Evolutionary conservation across 2,329 filamentous ascomycete genomes (phyloP).

Genomic region (Camillea tinctor): DNA sequence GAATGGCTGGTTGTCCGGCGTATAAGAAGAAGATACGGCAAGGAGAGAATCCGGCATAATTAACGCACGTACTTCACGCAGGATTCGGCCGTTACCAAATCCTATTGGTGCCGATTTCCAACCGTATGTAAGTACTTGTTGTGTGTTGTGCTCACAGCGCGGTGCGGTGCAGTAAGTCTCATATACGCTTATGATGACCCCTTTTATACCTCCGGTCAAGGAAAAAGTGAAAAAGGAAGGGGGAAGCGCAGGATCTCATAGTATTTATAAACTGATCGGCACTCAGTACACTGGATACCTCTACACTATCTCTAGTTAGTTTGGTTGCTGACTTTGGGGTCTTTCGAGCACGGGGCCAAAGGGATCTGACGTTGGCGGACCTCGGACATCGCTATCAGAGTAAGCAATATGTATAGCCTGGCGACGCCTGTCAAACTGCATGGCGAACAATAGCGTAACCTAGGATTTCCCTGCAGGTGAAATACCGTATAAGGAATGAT

Average conservation of each 20-base stretch:
- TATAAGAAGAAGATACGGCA: not conserved
- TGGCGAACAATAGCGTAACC: not conserved
- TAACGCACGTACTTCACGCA: not conserved
- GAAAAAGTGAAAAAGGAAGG: not conserved
- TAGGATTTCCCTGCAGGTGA: not conserved
- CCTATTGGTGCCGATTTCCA: not conserved
- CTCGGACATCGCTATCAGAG: not conserved
- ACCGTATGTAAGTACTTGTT: not conserved
- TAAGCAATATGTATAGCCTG: not conserved
- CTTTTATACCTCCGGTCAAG: not conserved
- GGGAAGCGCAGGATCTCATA: not conserved
- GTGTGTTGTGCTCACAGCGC: too few relatives aligned
- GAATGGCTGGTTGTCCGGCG: too few relatives aligned
- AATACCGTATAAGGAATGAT: not conserved
- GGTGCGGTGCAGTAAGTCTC: too few relatives aligned
- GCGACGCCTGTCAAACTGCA: not conserved
- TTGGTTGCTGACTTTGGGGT: not conserved
- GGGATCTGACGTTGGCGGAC: not conserved
- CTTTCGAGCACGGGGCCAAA: not conserved
- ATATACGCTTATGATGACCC: too few relatives aligned
- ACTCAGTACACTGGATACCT: not conserved
- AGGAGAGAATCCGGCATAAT: not conserved
- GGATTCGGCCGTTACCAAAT: not conserved
- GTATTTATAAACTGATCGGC: not conserved
- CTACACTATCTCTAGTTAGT: not conserved